These are phyloP conservation scores for Globisporangium viniferum DNA, from an alignment of 352 stramenopile species.

Conservation along the genomic window DNA sequence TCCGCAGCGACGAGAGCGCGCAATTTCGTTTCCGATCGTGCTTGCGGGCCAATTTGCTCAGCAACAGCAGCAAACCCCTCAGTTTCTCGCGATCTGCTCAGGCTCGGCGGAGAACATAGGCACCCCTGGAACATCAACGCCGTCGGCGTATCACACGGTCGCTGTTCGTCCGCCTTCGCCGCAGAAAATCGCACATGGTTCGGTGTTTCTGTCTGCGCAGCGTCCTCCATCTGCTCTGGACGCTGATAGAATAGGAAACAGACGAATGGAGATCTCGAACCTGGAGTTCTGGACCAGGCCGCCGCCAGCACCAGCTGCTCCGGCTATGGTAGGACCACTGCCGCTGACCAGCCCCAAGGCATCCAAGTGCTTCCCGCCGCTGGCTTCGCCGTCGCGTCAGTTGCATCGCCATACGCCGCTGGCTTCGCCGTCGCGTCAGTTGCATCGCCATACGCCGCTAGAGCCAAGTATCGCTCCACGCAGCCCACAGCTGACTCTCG, in stretches of 20 bases:
- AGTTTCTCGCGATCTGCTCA: conserved; percentile 16
- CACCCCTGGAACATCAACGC: background rate
- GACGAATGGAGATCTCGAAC: background rate
- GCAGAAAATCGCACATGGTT: conserved; percentile 28
- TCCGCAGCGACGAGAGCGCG: conserved; percentile 20
- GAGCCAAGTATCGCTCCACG: conserved; percentile 9
- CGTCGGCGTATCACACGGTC: conserved; percentile 21
- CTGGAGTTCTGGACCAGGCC: background rate
- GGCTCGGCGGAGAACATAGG: conserved; percentile 9
- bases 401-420: background rate
- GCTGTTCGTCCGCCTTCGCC: conserved; percentile 27
- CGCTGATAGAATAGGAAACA: background rate
- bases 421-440: background rate
- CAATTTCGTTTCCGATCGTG: conserved; percentile 29
- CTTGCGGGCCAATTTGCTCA: conserved; percentile 11
- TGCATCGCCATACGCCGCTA: background rate
- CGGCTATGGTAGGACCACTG: background rate
- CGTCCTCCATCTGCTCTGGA: conserved; percentile 2
- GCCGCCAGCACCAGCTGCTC: background rate
- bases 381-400: conserved; percentile 3
- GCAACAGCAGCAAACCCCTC: conserved; percentile 3
- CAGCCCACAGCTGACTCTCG: background rate
- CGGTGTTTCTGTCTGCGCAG: conserved; percentile 24
- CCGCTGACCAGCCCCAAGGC: conserved; percentile 2
- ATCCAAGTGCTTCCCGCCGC: conserved; percentile 19